phyloP scores from a whole-genome alignment of 805 yeast species.

The Candida incommunis region DNA sequence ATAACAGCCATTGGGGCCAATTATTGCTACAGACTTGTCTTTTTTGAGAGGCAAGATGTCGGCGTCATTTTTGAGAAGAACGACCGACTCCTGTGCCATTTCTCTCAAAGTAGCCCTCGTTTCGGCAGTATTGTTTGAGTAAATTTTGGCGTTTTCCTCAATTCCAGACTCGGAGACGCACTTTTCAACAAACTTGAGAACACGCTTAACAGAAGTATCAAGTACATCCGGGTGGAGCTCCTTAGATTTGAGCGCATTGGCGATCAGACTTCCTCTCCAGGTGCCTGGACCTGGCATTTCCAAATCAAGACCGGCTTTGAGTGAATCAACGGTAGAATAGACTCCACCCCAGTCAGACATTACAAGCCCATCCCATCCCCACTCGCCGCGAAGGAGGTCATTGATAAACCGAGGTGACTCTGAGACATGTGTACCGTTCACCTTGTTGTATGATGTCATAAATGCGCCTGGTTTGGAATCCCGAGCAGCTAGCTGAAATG shows the following conservation, averaged over 20 bases:
- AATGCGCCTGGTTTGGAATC: slow-evolving; percentile 37
- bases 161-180: slow-evolving; percentile 29
- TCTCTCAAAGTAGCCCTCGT: slow-evolving; percentile 29
- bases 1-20: slow-evolving; percentile 45
- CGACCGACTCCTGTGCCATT: slow-evolving; percentile 38
- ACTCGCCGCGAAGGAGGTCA: slow-evolving; percentile 37
- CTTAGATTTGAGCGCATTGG: slow-evolving; percentile 28
- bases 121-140: slow-evolving; percentile 32
- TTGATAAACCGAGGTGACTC: slow-evolving; percentile 29
- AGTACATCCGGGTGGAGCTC: slow-evolving; percentile 29
- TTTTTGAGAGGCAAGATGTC: slow-evolving; percentile 33
- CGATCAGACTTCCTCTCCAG: slow-evolving; percentile 28
- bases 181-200: slow-evolving; percentile 32
- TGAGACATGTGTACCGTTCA: slow-evolving; percentile 46
- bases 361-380: slow-evolving; percentile 38
- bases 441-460: slow-evolving; percentile 52
- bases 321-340: slow-evolving; percentile 31
- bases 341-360: slow-evolving; percentile 54
- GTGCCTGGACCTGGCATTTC: slow-evolving; percentile 56
- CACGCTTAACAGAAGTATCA: slow-evolving; percentile 34
- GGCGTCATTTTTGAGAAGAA: slow-evolving; percentile 40
- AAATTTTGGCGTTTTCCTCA: slow-evolving; percentile 27
- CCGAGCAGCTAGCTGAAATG: slow-evolving; percentile 45
- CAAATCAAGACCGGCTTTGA: slow-evolving; percentile 44
- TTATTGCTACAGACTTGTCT: slow-evolving; percentile 30